Evolutionary conservation across 83 land plant species (phyloP).

Genomic region (Picea abies): DNA sequence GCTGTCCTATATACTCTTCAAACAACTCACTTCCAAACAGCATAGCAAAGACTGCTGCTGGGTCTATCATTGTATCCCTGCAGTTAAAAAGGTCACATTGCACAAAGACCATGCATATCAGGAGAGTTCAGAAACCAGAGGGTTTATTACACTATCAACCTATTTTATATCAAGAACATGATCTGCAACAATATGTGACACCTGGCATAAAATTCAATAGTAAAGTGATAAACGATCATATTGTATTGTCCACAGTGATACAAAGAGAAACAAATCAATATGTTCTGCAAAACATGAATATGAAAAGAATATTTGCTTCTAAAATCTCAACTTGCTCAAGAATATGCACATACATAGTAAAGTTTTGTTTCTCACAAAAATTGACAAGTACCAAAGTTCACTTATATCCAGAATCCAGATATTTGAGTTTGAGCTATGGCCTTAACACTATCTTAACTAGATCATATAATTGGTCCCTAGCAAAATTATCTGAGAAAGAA

Average conservation of each 20-base stretch:
- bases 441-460: neutral
- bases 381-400: neutral
- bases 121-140: neutral
- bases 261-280: neutral
- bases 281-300: neutral
- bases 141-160: neutral
- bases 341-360: neutral
- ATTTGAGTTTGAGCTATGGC: neutral
- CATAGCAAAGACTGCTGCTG: slow-evolving; percentile 95
- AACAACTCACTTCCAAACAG: slow-evolving; percentile 92
- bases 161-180: neutral
- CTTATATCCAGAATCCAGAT: neutral
- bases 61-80: slow-evolving; percentile 86
- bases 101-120: neutral
- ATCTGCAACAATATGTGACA: neutral
- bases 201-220: neutral
- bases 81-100: neutral
- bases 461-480: neutral
- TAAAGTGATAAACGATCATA: neutral
- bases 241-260: neutral
- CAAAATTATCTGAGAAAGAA: neutral
- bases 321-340: neutral
- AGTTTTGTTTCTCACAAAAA: neutral
- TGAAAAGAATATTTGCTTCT: neutral
- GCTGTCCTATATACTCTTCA: slow-evolving; percentile 89